Evolutionary conservation across 1,284 basidiomycete species (phyloP).

Genomic region (Lignosus rhinocerotis): DNA sequence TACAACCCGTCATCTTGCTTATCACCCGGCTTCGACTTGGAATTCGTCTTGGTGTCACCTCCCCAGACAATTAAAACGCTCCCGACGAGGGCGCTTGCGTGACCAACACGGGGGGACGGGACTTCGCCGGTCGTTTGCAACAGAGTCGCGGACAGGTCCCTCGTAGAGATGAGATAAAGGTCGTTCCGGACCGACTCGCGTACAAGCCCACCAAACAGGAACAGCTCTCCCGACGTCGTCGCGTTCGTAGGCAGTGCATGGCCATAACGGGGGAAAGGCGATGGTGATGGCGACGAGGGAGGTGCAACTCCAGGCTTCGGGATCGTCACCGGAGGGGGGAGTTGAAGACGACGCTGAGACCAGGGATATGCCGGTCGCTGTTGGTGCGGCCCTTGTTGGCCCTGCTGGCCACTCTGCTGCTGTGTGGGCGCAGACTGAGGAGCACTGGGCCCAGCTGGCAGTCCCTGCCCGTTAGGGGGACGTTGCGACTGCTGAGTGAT

Average conservation of each 20-base stretch:
- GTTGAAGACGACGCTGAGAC: slow-evolving; percentile 68
- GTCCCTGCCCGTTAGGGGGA: slow-evolving; percentile 18
- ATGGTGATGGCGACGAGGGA: slow-evolving; percentile 66
- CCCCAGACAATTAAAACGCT: slow-evolving; percentile 98
- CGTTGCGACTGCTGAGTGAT: slow-evolving; percentile 27
- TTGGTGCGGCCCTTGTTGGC: slow-evolving; percentile 36
- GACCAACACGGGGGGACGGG: slow-evolving; percentile 90
- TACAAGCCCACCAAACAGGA: slow-evolving; percentile 96
- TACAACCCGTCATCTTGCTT: slow-evolving; percentile 94
- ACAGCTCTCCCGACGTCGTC: slow-evolving; percentile 84
- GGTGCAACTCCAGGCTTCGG: slow-evolving; percentile 61
- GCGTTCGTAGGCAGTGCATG: slow-evolving; percentile 91
- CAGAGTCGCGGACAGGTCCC: slow-evolving; percentile 75
- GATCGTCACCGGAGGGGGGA: slow-evolving; percentile 64
- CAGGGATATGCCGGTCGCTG: slow-evolving; percentile 77
- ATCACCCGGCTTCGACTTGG: slow-evolving; percentile 68
- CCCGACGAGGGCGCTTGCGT: slow-evolving; percentile 94
- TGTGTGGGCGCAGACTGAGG: slow-evolving; percentile 30
- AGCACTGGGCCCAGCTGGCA: slow-evolving; percentile 30
- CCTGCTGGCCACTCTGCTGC: slow-evolving; percentile 28
- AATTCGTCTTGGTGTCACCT: slow-evolving; percentile 87
- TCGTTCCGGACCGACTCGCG: slow-evolving; percentile 92
- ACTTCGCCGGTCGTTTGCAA: slow-evolving; percentile 89
- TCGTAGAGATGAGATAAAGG: slow-evolving; percentile 86
- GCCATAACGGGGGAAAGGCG: slow-evolving; percentile 97